A percentile compares a stretch with the other conserved stretches of the same genome.
Evolutionary conservation across 2,329 filamentous ascomycete genomes (phyloP).

Genomic region (Aspergillus clavatus): DNA sequence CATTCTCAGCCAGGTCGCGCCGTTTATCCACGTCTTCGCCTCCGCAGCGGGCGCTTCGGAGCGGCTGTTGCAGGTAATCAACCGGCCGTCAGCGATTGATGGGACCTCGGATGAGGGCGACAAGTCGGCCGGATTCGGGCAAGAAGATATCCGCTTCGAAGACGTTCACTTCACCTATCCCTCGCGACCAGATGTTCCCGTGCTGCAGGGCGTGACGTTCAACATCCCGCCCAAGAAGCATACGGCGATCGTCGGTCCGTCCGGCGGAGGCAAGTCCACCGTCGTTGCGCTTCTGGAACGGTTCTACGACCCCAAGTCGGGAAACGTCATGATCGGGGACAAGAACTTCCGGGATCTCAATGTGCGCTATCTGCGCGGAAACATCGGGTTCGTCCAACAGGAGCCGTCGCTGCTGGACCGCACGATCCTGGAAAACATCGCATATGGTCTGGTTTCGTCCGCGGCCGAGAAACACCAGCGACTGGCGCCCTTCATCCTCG

Average conservation of each 20-base stretch:
- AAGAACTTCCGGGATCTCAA: slow-evolving; percentile 30
- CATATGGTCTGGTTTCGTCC: slow-evolving; percentile 45
- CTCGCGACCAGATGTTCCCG: slow-evolving; percentile 32
- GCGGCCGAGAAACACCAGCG: slow-evolving; percentile 20
- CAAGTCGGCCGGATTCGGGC: slow-evolving; percentile 14
- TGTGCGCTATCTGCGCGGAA: slow-evolving; percentile 31
- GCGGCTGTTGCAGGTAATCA: slow-evolving; percentile 55
- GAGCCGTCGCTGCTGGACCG: slow-evolving; percentile 49
- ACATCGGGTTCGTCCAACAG: slow-evolving; percentile 45
- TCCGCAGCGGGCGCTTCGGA: slow-evolving; percentile 50
- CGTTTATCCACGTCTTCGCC: slow-evolving; percentile 45
- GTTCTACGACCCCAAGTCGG: slow-evolving; percentile 34
- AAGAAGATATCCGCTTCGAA: slow-evolving; percentile 26
- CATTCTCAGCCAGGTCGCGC: slow-evolving; percentile 36
- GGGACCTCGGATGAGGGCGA: slow-evolving; percentile 27
- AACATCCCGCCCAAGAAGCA: slow-evolving; percentile 33
- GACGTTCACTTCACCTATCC: slow-evolving; percentile 37
- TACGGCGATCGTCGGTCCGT: slow-evolving; percentile 46
- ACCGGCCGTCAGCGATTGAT: slow-evolving; percentile 47
- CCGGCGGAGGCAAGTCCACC: slow-evolving; percentile 52
- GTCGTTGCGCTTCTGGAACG: slow-evolving; percentile 34
- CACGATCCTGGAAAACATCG: slow-evolving; percentile 52
- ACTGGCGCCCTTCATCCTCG: slow-evolving; percentile 22
- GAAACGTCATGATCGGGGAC: slow-evolving; percentile 28
- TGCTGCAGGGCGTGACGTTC: slow-evolving; percentile 31